These are phyloP conservation scores for Eucalyptus urophylla DNA, from an alignment of 345 rosid genomes.

Conservation along the genomic window DNA sequence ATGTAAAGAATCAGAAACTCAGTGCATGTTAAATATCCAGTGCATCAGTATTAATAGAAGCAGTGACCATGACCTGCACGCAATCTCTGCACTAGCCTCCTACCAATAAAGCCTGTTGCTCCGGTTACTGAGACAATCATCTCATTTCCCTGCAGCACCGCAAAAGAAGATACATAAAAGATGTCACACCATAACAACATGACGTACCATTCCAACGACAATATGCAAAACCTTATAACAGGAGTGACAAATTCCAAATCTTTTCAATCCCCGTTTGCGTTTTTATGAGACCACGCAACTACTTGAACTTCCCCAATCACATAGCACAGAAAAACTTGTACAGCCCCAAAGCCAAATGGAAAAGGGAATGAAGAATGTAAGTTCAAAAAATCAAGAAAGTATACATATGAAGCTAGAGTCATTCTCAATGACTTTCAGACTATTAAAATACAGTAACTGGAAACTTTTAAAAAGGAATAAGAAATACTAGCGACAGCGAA, in stretches of 20 bases:
- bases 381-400: background rate
- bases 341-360: background rate
- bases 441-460: background rate
- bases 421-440: background rate
- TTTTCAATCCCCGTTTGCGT: background rate
- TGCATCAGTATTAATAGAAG: background rate
- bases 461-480: background rate
- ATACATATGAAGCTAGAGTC: background rate
- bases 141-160: constrained; percentile 27
- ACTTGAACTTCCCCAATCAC: background rate
- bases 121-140: constrained; percentile 87
- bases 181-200: background rate
- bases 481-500: background rate
- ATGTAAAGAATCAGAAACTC: background rate
- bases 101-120: constrained; percentile 90
- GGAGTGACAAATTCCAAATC: background rate
- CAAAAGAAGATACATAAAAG: background rate
- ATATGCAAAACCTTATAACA: background rate
- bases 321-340: background rate
- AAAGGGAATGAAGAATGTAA: background rate
- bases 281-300: background rate
- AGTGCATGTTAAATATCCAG: background rate
- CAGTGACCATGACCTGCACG: constrained; percentile 38
- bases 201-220: background rate
- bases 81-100: constrained; percentile 72